Base-by-base conservation (phyloP, 345 rosid species). In the Sonneratia alba region DNA sequence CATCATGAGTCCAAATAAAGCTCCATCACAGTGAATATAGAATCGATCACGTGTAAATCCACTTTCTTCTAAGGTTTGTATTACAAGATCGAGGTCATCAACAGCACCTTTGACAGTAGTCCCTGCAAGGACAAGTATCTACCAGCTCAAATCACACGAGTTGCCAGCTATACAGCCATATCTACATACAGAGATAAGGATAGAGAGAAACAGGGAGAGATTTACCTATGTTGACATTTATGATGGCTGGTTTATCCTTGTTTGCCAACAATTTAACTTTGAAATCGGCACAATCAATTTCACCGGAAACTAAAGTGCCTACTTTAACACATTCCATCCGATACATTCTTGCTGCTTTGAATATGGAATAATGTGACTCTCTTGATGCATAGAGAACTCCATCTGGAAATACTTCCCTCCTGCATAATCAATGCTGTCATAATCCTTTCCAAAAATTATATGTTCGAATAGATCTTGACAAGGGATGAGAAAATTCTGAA, bases 71-170 rank as follows among this genome's bases (percentile, higher is more conserved):
- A 95, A 96, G 42, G 96, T 95, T 74, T 85, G 77, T 76, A 95
- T 95, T 13, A 95, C 97, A 81, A 85, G 89, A 75, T 92, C 99
- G 65, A 95, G 96, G 80, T 95, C 99, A 81, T 95, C 97, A 1
- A 92, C 97, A 32, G 99, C 99, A 79, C 99, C 99, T 80, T 92
- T 92, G 14, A 95, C 99, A 70, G 99, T 90, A 38, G 99, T 92
- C 76, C 97, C 97, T 90, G 79, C 70, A 80, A 32, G 42, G 7
- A 67, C 63, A 57, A 57, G 32, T 57, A 57, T 6, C 11, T 57
- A 1, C n/a, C 32, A 57, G 13, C 63, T n/a, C 63, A 57, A 57
- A 57, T 22, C 63, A 7, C 62, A n/a, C 3, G 6, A 57, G 63
- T 57, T n/a, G 63, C 32, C n/a, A 4, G 32, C 12, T 6, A 11